phyloP scores from a whole-genome alignment of 2,329 filamentous ascomycete genomes.

The Aspergillus pseudoviridinutans region DNA sequence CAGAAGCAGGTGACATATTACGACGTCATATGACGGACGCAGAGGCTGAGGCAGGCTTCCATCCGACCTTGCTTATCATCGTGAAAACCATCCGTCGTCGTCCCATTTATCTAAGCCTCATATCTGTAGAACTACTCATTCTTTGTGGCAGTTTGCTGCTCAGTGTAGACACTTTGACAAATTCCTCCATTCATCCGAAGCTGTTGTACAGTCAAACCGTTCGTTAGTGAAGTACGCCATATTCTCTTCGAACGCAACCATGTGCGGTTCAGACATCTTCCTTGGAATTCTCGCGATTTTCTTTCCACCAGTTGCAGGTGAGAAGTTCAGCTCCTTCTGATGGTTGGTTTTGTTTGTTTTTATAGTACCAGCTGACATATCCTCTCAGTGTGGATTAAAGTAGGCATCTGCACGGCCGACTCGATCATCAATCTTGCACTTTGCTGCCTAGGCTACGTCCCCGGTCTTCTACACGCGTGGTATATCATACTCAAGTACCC shows the following conservation, averaged over 20 bases:
- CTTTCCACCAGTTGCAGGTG: slow-evolving; percentile 58
- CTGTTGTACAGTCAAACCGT: not conserved
- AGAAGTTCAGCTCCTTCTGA: slow-evolving; percentile 19
- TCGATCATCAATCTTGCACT: slow-evolving; percentile 94
- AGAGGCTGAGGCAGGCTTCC: slow-evolving; percentile 8
- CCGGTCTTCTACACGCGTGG: slow-evolving; percentile 91
- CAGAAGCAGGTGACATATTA: slow-evolving; percentile 6
- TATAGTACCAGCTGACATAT: slow-evolving; percentile 26
- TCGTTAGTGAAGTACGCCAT: slow-evolving; percentile 2
- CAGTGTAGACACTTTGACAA: not conserved
- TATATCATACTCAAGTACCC: slow-evolving; percentile 94
- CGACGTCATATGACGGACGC: slow-evolving; percentile 11
- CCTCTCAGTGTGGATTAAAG: slow-evolving; percentile 84
- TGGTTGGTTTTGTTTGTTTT: not conserved
- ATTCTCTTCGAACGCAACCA: slow-evolving; percentile 24
- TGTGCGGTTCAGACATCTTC: slow-evolving; percentile 60
- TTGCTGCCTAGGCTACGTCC: slow-evolving; percentile 72
- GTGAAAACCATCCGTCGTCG: not conserved
- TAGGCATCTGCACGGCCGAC: slow-evolving; percentile 87
- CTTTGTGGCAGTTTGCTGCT: not conserved
- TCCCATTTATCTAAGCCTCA: not conserved
- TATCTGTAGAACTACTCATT: not conserved
- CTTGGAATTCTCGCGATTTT: slow-evolving; percentile 58
- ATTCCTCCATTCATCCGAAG: not conserved
- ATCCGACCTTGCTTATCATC: not conserved